A percentile compares a stretch with the other conserved stretches of the same genome.
Conservation (phyloP, 2,329 filamentous ascomycete genomes). For the Blumeriella jaapii region DNA sequence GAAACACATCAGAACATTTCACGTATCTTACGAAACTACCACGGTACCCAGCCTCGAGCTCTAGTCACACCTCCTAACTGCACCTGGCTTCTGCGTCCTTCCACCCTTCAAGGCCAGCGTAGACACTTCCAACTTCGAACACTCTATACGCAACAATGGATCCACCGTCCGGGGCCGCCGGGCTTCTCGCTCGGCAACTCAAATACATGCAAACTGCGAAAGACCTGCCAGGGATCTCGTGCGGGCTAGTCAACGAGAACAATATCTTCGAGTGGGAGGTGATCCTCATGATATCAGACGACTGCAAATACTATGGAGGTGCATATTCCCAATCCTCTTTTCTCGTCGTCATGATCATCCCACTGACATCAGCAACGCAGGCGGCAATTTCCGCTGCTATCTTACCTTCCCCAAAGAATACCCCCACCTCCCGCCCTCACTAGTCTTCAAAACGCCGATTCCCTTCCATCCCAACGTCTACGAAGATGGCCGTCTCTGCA, state of each 20-base stretch:
- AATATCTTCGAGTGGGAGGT: slow-evolving; percentile 98
- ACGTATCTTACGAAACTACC: too few species aligned
- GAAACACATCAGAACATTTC: too few species aligned
- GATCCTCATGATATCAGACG: slow-evolving; percentile 92
- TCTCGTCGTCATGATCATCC: slow-evolving; percentile 37
- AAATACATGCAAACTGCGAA: slow-evolving; percentile 90
- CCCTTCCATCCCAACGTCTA: slow-evolving; percentile 95
- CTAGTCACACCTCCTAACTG: too few species aligned
- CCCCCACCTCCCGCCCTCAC: slow-evolving; percentile 75
- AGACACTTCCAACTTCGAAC: too few species aligned
- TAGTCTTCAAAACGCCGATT: slow-evolving; percentile 75
- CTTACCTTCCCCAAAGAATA: slow-evolving; percentile 78
- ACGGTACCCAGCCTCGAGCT: too few species aligned
- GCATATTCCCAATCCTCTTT: slow-evolving; percentile 35
- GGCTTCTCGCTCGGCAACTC: slow-evolving; percentile 72
- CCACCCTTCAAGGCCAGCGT: too few species aligned
- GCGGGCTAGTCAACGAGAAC: slow-evolving; percentile 72
- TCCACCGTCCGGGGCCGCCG: slow-evolving; percentile 43
- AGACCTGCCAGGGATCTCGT: slow-evolving; percentile 89
- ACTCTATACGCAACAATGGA: too few species aligned
- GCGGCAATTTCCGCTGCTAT: slow-evolving; percentile 82
- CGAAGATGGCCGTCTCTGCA: slow-evolving; percentile 77
- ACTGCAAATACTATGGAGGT: slow-evolving; percentile 69
- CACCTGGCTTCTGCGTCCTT: too few species aligned
- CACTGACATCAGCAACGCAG: slow-evolving; percentile 33